Evolutionary conservation across 1,284 basidiomycete species (phyloP).

Genomic region (Boletus subluridellus): DNA sequence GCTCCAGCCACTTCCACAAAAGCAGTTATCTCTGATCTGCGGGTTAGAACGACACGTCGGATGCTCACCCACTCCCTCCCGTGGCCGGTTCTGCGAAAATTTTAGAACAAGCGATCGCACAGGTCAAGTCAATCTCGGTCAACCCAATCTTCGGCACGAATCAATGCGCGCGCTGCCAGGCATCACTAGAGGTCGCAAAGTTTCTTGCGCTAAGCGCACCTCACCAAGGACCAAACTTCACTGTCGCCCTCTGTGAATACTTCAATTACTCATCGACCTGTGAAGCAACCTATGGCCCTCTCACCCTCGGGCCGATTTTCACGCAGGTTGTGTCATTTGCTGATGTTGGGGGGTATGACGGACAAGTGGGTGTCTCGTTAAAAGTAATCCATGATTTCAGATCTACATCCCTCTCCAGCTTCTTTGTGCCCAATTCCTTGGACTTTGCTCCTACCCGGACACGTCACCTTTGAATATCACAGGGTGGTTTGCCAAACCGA

Average conservation of each 20-base stretch:
- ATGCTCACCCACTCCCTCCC: conserved; percentile 64
- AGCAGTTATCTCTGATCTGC: neutral
- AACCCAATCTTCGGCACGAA: conserved; percentile 50
- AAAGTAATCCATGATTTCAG: conserved; percentile 25
- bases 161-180: conserved; percentile 61
- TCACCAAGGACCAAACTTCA: conserved; percentile 54
- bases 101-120: conserved; percentile 49
- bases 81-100: conserved; percentile 44
- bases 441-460: conserved; percentile 49
- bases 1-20: neutral
- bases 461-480: conserved; percentile 52
- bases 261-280: conserved; percentile 57
- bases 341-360: conserved; percentile 65
- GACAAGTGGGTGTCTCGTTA: conserved; percentile 45
- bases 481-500: conserved; percentile 62
- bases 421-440: conserved; percentile 55
- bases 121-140: conserved; percentile 50
- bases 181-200: conserved; percentile 61
- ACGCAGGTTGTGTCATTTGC: conserved; percentile 68
- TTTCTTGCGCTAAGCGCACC: conserved; percentile 65
- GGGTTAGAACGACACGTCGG: conserved; percentile 49
- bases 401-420: conserved; percentile 33
- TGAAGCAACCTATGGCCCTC: conserved; percentile 44
- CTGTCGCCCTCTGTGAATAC: conserved; percentile 58
- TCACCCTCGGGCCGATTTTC: conserved; percentile 54